Base-by-base conservation (phyloP, 176 grass and related monocot species). In the Dactylis glomerata region DNA sequence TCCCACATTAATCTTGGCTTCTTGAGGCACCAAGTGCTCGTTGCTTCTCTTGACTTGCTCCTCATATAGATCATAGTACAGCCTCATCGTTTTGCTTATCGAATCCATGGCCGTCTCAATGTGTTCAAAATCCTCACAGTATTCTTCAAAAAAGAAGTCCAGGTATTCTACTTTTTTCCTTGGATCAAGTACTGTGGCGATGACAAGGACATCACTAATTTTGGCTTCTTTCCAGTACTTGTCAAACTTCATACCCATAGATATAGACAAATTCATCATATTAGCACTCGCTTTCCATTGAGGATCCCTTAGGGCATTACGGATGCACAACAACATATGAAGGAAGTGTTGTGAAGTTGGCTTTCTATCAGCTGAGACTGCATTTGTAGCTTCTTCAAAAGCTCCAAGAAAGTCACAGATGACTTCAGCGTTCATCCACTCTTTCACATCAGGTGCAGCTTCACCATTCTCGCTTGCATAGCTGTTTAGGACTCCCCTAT, bases 231-330 rank as follows among this genome's bases (percentile, higher is more conserved):
- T 3, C 30, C 9, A 37, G 11, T 55, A 76, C 10, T 37, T 77
- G 1, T 15, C 11, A 37, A 38, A 12, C 10, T 77, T 77, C 23
- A 22, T 1, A 1, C 15, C 3, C 74, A 77, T 77, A 41, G 4
- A 41, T 0, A 22, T 1, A 15, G 10, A 20, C 10, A 77, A 13
- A 9, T 13, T 27, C 1, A 4, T 1, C 57, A 61, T 61, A 27
- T 8, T 26, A 0, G 2, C 9, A 36, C 3, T 76, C 0, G 0
- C n/a, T 1, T 15, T 8, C 31, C 30, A 37, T 3, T 3, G 0
- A 22, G 10, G 49, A 11, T 40, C 51, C 2, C 6, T 6, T 14
- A 57, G 8, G 1, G 33, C 31, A 5, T 77, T 22, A 6, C 12
- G 0, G 36, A 57, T 77, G 5, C 31, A 76, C 3, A 76, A 3